Conservation (phyloP, 169 alveolate genomes). For the Cyclospora cayetanensis region DNA sequence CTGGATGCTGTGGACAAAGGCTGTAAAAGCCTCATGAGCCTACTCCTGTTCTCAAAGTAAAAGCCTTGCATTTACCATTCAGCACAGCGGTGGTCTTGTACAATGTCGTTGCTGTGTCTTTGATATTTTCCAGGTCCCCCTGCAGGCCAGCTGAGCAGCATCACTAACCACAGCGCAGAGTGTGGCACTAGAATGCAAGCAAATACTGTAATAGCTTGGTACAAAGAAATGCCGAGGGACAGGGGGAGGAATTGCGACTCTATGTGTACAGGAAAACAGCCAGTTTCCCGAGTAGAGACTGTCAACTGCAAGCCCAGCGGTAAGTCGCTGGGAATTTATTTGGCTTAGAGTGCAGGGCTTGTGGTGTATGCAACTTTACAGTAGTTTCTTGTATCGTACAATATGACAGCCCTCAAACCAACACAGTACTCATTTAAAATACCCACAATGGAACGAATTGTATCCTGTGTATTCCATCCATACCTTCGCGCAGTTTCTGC, state of each 20-base stretch:
- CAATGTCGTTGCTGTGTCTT: background rate
- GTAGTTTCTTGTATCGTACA: too few species aligned
- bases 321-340: too few species aligned
- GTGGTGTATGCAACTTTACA: too few species aligned
- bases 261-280: background rate
- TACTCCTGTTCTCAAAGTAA: too few species aligned
- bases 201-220: background rate
- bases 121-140: background rate
- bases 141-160: conserved; percentile 1
- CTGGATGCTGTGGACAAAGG: background rate
- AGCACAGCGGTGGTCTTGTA: background rate
- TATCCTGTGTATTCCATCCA: too few species aligned
- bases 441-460: too few species aligned
- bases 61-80: background rate
- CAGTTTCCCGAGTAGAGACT: too few species aligned
- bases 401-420: too few species aligned
- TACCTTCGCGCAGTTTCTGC: too few species aligned
- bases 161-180: background rate
- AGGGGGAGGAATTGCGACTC: background rate
- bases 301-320: too few species aligned
- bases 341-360: too few species aligned
- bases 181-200: background rate
- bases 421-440: too few species aligned
- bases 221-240: background rate
- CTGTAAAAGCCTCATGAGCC: background rate